Evolutionary conservation across 2,329 filamentous ascomycete species (phyloP).

Genomic region (Neonectria magnoliae): DNA sequence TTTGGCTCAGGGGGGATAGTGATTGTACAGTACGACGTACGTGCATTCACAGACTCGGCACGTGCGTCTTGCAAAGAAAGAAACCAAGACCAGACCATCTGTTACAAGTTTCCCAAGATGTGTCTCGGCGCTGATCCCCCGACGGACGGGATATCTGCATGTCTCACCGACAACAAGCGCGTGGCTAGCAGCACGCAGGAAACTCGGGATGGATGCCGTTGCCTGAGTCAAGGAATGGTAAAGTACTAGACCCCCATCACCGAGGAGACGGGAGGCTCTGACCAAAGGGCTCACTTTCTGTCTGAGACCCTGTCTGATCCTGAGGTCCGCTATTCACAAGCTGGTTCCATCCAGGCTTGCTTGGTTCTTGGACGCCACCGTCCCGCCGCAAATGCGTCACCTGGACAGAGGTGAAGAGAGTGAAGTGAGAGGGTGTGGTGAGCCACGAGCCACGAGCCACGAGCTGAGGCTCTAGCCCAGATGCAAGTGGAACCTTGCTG

Average conservation of each 20-base stretch:
- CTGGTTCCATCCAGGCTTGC: not conserved
- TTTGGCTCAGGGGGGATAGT: not conserved
- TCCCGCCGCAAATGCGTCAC: slow-evolving; percentile 15
- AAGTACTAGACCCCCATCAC: not conserved
- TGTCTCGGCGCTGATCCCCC: slow-evolving; percentile 33
- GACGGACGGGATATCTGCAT: slow-evolving; percentile 22
- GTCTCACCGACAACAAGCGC: slow-evolving; percentile 25
- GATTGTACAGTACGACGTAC: too few species aligned
- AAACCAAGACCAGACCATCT: not conserved
- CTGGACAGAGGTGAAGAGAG: slow-evolving; percentile 7
- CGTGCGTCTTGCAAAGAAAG: not conserved
- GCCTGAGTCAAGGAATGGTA: too few species aligned
- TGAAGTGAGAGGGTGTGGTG: slow-evolving; percentile 3
- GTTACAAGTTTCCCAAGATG: not conserved
- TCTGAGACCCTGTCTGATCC: not conserved
- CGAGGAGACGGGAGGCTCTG: not conserved
- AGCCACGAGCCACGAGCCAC: slow-evolving; percentile 24
- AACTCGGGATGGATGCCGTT: too few species aligned
- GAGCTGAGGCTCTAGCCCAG: slow-evolving; percentile 22
- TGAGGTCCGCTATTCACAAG: slow-evolving; percentile 9
- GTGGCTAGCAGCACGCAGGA: not conserved
- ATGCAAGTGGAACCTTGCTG: not conserved
- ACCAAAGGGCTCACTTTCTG: not conserved
- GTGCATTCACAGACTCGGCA: not conserved
- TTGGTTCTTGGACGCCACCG: slow-evolving; percentile 2